phyloP scores from a whole-genome alignment of 768 basidiomycete genomes.

The Boletus reticuloceps region DNA sequence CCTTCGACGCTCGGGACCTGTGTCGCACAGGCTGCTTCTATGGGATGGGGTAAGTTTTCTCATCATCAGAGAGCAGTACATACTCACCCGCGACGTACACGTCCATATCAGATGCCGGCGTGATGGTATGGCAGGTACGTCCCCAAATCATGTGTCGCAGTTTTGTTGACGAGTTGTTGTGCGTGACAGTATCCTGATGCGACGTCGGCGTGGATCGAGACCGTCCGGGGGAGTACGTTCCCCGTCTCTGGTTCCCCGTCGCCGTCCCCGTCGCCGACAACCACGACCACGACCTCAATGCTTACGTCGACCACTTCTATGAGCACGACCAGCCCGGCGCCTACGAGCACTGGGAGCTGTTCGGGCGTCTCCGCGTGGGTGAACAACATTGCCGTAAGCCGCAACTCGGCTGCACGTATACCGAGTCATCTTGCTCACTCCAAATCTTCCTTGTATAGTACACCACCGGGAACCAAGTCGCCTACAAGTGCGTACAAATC shows the following conservation, averaged over 20 bases:
- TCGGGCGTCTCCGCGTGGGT: too few species aligned
- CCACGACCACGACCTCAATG: neutral
- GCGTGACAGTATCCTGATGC: conserved; percentile 37
- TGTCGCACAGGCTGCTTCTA: conserved; percentile 52
- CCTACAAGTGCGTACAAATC: too few species aligned
- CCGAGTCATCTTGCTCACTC: too few species aligned
- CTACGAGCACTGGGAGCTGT: too few species aligned
- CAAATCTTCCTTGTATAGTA: too few species aligned
- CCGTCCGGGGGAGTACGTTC: conserved; percentile 39
- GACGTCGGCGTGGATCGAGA: conserved; percentile 36
- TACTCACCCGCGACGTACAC: neutral
- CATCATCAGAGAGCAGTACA: neutral
- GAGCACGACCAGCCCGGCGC: conserved; percentile 14
- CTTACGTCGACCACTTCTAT: conserved; percentile 5
- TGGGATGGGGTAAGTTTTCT: conserved; percentile 62
- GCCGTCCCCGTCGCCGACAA: neutral
- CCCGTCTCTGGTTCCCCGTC: conserved; percentile 19
- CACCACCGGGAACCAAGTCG: too few species aligned
- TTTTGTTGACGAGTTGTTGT: too few species aligned
- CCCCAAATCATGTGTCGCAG: too few species aligned
- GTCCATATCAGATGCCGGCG: conserved; percentile 31
- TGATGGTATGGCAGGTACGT: conserved; percentile 43
- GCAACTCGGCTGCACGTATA: too few species aligned
- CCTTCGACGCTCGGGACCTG: conserved; percentile 57
- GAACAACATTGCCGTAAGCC: too few species aligned